phyloP scores from a whole-genome alignment of 2,329 filamentous ascomycete species.

The Macrophomina tecta region DNA sequence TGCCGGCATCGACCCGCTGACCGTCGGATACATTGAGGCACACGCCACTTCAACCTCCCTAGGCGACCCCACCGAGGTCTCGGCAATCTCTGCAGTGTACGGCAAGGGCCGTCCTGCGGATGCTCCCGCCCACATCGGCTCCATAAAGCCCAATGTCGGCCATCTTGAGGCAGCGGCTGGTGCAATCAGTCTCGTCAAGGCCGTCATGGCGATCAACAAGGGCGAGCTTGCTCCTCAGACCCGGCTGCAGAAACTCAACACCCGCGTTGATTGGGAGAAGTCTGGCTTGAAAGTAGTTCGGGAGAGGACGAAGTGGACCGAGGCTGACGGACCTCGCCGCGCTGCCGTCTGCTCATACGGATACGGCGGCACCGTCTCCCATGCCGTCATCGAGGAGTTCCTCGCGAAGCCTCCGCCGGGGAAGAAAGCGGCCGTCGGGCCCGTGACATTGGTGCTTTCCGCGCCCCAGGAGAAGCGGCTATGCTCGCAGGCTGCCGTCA shows the following conservation, averaged over 20 bases:
- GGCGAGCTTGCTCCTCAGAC: slow-evolving; percentile 44
- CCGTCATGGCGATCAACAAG: slow-evolving; percentile 38
- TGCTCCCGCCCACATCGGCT: slow-evolving; percentile 52
- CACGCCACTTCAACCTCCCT: slow-evolving; percentile 35
- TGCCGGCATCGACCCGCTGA: slow-evolving; percentile 31
- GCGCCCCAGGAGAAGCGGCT: slow-evolving; percentile 43
- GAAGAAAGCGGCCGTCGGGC: slow-evolving; percentile 34
- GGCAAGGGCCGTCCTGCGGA: slow-evolving; percentile 48
- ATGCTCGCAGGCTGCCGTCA: slow-evolving; percentile 31
- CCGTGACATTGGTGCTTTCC: slow-evolving; percentile 36
- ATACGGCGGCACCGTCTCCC: slow-evolving; percentile 51
- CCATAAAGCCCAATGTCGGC: slow-evolving; percentile 42
- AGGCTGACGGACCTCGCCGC: slow-evolving; percentile 32
- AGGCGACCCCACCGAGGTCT: slow-evolving; percentile 35
- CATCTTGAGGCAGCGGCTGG: slow-evolving; percentile 40
- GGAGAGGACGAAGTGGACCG: slow-evolving; percentile 34
- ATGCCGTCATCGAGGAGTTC: slow-evolving; percentile 48
- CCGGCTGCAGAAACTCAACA: slow-evolving; percentile 43
- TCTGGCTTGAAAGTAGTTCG: slow-evolving; percentile 35
- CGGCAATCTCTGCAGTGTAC: slow-evolving; percentile 32
- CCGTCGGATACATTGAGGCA: slow-evolving; percentile 30
- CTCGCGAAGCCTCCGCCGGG: slow-evolving; percentile 35
- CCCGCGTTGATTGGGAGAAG: slow-evolving; percentile 39
- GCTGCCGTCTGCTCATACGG: slow-evolving; percentile 57
- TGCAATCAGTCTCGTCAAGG: slow-evolving; percentile 39